Evolutionary conservation across 106 monocot genomes (phyloP).

Genomic region (Chionographis japonica): DNA sequence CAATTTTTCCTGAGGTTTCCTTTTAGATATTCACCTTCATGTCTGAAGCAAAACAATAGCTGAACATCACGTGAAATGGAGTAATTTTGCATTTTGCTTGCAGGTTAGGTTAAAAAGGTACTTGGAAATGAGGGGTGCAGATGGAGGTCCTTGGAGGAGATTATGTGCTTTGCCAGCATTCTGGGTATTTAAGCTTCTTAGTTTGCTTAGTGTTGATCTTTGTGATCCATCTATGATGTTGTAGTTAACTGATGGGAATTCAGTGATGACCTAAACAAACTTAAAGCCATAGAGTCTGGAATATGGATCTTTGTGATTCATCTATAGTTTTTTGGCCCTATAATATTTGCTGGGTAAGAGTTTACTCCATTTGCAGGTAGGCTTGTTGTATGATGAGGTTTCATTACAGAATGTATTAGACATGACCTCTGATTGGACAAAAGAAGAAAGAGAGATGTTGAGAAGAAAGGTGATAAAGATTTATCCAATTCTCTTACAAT

Average conservation of each 20-base stretch:
- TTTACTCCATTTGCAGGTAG: conserved; percentile 49
- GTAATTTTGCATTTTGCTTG: conserved; percentile 5
- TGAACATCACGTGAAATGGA: background rate
- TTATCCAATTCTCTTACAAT: background rate
- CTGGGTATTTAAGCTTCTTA: conserved; percentile 50
- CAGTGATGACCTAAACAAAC: too few species aligned
- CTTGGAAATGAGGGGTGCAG: conserved; percentile 99
- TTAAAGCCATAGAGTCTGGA: too few species aligned
- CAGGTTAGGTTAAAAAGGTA: conserved; percentile 96
- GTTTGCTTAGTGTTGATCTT: too few species aligned
- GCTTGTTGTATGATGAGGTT: conserved; percentile 90
- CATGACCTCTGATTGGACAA: conserved; percentile 91
- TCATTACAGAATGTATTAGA: conserved; percentile 81
- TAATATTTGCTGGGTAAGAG: background rate
- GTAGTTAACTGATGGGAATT: too few species aligned
- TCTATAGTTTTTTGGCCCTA: background rate
- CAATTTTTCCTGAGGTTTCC: conserved; percentile 92
- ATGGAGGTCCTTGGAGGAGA: conserved; percentile 98
- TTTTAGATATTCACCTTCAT: background rate
- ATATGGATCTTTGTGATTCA: too few species aligned
- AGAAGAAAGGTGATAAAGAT: conserved; percentile 60
- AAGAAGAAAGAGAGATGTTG: conserved; percentile 87
- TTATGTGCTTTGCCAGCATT: conserved; percentile 97
- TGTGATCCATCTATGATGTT: too few species aligned
- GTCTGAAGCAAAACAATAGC: background rate